A percentile compares a stretch with the other conserved stretches of the same genome.
Conservation (phyloP, 345 rosid species). For the Litchi chinensis region DNA sequence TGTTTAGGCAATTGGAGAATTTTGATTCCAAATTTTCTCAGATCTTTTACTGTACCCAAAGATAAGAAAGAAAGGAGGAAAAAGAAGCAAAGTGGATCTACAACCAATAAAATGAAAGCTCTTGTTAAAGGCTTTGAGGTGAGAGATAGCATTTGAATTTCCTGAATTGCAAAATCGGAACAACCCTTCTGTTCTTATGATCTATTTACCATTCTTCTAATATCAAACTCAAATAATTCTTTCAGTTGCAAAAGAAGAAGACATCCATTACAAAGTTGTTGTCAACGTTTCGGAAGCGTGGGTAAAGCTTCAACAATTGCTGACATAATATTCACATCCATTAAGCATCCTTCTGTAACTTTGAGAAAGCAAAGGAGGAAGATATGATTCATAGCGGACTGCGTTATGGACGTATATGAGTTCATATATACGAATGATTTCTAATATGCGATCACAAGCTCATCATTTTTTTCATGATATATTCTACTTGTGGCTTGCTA, state of each 20-base stretch:
- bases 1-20: slow-evolving; percentile 41
- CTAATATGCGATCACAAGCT: no score
- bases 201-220: background rate
- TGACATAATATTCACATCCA: background rate
- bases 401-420: background rate
- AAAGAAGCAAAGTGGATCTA: slow-evolving; percentile 22
- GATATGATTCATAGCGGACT: background rate
- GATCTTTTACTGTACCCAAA: slow-evolving; percentile 27
- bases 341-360: background rate
- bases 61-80: slow-evolving; percentile 33
- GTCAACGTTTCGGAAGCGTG: slow-evolving; percentile 24
- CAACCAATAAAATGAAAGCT: slow-evolving; percentile 27
- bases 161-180: background rate
- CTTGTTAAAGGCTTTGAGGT: slow-evolving; percentile 39
- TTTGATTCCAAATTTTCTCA: slow-evolving; percentile 33
- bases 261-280: slow-evolving; percentile 29
- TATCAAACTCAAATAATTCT: slow-evolving; percentile 13
- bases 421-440: background rate
- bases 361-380: background rate
- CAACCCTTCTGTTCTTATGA: background rate
- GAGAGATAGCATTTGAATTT: background rate
- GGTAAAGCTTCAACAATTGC: slow-evolving; percentile 19
- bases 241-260: slow-evolving; percentile 38
- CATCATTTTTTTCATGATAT: background rate
- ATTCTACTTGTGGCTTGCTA: background rate